Percentiles rank a stretch among this genome's conserved stretches.
Evolutionary conservation across 2,329 filamentous ascomycete species (phyloP).

Genomic region (Dryadomyces quercus-mongolicae): DNA sequence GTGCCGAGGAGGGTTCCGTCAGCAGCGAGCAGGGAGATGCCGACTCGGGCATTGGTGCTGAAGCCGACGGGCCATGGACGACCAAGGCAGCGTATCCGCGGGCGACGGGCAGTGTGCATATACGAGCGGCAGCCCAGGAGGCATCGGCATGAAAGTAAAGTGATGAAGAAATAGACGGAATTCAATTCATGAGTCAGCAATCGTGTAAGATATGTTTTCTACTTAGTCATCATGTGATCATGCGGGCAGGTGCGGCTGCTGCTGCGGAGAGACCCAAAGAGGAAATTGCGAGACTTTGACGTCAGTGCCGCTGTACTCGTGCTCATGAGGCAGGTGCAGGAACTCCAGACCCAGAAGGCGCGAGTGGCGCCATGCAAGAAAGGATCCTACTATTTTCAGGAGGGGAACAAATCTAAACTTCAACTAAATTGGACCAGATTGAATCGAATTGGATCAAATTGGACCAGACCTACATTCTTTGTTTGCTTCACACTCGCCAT

Average conservation of each 20-base stretch:
- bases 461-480: no score
- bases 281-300: not conserved
- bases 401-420: no score
- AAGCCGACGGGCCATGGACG: not conserved
- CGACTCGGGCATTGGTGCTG: not conserved
- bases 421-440: no score
- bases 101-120: not conserved
- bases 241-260: no score
- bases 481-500: not conserved
- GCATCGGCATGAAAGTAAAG: not conserved
- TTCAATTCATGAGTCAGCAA: no score
- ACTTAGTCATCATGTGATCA: no score
- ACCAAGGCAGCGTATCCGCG: not conserved
- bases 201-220: no score
- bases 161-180: no score
- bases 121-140: not conserved
- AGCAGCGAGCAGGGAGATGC: not conserved
- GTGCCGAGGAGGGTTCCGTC: constrained; percentile 35
- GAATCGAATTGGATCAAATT: no score
- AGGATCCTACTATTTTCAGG: not conserved
- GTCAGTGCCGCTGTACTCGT: no score
- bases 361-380: not conserved
- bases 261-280: no score
- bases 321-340: not conserved
- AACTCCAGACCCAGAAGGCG: not conserved